Evolutionary conservation across 2,329 filamentous ascomycete genomes (phyloP), one percentile per base, ranked within the genome.

Genomic region (Aspergillus calidoustus): DNA sequence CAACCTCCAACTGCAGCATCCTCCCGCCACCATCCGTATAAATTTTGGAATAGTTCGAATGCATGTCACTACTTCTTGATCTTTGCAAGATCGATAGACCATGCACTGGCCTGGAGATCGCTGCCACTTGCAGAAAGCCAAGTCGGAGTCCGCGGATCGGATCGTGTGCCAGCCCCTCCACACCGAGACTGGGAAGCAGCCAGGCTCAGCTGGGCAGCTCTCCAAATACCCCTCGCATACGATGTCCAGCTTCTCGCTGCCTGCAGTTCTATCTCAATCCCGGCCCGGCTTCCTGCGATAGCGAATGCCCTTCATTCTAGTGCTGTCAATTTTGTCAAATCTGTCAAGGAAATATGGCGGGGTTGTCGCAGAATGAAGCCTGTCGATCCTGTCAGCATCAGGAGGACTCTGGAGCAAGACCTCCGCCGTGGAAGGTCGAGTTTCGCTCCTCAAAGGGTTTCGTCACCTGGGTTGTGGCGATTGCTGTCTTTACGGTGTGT

Each of bases 401-500:
- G 3, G 22, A 31, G 13, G n/a, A 38, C 19, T 17, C 23, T 47
- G 19, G 9, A 22, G 22, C 19, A 7, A 44, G 15, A 7, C 19
- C 56, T 30, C 50, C 47, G 22, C 68, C 69, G 8, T 71, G 69
- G 67, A 68, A 67, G 47, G 61, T 72, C n/a, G 67, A 69, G 7
- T 64, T 73, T 52, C 73, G 78, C 31, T 80, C 79, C 3, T 78
- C 77, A 1, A 77, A 74, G 50, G 61, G 53, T 3, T 80, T 80
- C 65, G 73, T 80, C 50, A 68, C 78, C 7, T 66, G 69, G 23
- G 75, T 77, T 7, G 72, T 80, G 8, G 71, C 71, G 13, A 74
- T 79, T 67, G 77, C 77, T 17, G 72, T 80, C 54, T 81, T 80
- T 61, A 80, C 77, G 34, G 77, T 79, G 66, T 63, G 73, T 50